Percentiles rank a stretch among this genome's conserved stretches.
Evolutionary conservation across 2,329 filamentous ascomycete species (phyloP).

Genomic region (Pseudogymnoascus sp.): DNA sequence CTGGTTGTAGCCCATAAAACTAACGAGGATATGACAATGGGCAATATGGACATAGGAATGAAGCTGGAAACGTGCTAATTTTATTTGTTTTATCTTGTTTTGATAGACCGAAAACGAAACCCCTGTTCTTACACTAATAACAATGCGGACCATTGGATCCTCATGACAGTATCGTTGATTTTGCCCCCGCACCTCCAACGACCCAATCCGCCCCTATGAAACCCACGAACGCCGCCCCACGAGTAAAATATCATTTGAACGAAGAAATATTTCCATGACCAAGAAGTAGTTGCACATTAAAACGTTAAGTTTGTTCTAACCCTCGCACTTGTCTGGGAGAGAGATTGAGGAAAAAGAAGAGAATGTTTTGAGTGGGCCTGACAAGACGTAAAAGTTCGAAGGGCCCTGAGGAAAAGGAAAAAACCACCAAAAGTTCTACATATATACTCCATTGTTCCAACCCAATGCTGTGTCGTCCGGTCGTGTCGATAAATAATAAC

Average conservation of each 20-base stretch:
- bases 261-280: not conserved
- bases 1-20: not conserved
- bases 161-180: not conserved
- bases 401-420: conserved; percentile 1
- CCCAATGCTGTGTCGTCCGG: not conserved
- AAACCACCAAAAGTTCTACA: conserved; percentile 6
- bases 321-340: conserved; percentile 11
- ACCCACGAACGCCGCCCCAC: not conserved
- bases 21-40: not conserved
- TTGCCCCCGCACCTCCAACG: not conserved
- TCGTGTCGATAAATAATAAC: not conserved
- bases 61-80: not conserved
- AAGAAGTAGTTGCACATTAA: conserved; percentile 2
- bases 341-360: not conserved
- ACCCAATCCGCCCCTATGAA: not conserved
- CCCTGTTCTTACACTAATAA: conserved; percentile 10
- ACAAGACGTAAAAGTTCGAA: not conserved
- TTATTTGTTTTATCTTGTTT: not conserved
- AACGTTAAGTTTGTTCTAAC: not conserved
- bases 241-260: not conserved
- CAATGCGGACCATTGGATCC: not conserved
- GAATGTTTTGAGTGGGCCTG: conserved; percentile 1
- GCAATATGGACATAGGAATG: not conserved
- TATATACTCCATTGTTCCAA: not conserved
- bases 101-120: conserved; percentile 2